Evolutionary conservation across 208 protist species (phyloP).

Genomic region (Giardia duodenalis): DNA sequence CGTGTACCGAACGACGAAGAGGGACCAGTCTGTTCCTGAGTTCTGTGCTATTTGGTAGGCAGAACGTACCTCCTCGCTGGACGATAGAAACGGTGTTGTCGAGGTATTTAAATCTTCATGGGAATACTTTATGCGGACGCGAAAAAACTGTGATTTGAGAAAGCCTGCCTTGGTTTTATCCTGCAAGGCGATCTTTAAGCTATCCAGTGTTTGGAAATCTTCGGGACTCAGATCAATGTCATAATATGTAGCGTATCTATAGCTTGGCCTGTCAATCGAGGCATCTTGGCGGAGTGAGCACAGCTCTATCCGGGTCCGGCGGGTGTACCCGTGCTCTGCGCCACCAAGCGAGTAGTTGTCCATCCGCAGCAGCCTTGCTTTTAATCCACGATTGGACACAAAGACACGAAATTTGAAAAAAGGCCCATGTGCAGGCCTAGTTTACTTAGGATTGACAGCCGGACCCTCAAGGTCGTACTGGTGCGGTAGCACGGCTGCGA

Average conservation of each 20-base stretch:
- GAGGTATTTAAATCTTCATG: neutral
- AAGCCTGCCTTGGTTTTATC: neutral
- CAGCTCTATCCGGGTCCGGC: too few species aligned
- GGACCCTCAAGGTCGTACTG: neutral
- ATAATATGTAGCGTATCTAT: neutral
- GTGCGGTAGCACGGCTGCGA: neutral
- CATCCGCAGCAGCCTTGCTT: neutral
- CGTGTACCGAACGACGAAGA: neutral
- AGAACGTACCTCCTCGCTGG: neutral
- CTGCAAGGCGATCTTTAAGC: neutral
- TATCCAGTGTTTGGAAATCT: neutral
- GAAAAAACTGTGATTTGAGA: neutral
- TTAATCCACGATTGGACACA: neutral
- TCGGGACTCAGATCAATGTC: neutral
- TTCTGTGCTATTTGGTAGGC: neutral
- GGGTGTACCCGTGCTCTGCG: too few species aligned
- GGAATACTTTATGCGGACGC: neutral
- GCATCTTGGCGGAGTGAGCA: neutral
- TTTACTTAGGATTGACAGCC: neutral
- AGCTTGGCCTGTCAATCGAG: neutral
- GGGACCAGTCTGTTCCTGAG: neutral
- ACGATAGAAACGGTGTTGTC: neutral
- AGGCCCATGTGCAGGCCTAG: neutral
- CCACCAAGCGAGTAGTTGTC: neutral
- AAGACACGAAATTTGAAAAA: neutral